Conservation (phyloP, 495 filamentous ascomycete species). For the Aspergillus hancockii region DNA sequence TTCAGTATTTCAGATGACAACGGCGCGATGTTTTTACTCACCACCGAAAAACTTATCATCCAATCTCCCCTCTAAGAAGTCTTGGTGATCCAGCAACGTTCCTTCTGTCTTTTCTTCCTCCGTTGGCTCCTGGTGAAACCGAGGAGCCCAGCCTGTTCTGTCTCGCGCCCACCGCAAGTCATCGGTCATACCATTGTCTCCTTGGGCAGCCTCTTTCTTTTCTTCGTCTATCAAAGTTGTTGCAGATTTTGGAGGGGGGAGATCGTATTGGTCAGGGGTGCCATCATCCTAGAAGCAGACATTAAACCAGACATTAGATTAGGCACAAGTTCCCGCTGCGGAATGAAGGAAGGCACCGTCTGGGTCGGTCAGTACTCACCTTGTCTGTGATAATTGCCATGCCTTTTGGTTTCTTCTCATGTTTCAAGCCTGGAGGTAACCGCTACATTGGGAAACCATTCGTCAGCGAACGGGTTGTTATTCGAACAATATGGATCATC, state of each 20-base stretch:
- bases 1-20: conserved; percentile 9
- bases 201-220: conserved; percentile 41
- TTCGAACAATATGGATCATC: neutral
- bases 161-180: conserved; percentile 67
- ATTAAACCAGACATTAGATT: conserved; percentile 8
- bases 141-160: conserved; percentile 84
- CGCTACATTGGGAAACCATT: conserved; percentile 37
- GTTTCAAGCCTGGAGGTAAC: conserved; percentile 63
- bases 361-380: conserved; percentile 36
- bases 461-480: conserved; percentile 19
- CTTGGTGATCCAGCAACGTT: conserved; percentile 82
- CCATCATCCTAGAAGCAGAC: conserved; percentile 57
- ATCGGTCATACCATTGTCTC: conserved; percentile 53
- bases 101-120: conserved; percentile 57
- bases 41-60: conserved; percentile 92
- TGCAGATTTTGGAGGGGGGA: conserved; percentile 72
- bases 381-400: conserved; percentile 74
- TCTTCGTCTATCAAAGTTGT: conserved; percentile 55
- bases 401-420: conserved; percentile 62
- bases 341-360: neutral
- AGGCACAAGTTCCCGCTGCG: neutral
- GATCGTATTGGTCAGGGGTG: conserved; percentile 69
- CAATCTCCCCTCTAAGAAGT: conserved; percentile 79
- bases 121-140: conserved; percentile 64
- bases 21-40: conserved; percentile 38